A percentile compares a stretch with the other conserved stretches of the same genome.
Conservation (phyloP, 345 rosid species). For the Eutrema yunnanense region DNA sequence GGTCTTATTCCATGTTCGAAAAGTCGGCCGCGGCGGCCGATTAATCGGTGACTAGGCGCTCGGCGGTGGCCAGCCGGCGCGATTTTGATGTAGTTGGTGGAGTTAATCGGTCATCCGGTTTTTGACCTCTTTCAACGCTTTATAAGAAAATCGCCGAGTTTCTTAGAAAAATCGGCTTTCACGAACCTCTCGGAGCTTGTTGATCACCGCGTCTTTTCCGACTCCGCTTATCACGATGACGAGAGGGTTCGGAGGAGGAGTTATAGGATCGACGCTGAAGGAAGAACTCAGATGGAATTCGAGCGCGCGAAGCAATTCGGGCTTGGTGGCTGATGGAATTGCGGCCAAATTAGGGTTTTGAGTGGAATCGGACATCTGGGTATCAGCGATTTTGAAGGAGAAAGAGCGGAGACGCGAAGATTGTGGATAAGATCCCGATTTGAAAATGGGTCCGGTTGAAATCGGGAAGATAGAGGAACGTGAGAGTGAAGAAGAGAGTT, state of each 20-base stretch:
- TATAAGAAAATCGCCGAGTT: too few species aligned
- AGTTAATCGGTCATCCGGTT: too few species aligned
- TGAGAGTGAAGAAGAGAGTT: slow-evolving; percentile 33
- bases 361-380: slow-evolving; percentile 28
- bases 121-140: too few species aligned
- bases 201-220: slow-evolving; percentile 87
- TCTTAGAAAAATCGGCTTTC: slow-evolving; percentile 5
- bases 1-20: too few species aligned
- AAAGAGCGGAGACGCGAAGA: slow-evolving; percentile 24
- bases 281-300: slow-evolving; percentile 57
- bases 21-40: too few species aligned
- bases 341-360: slow-evolving; percentile 17
- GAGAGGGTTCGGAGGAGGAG: slow-evolving; percentile 47
- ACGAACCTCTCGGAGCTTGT: slow-evolving; percentile 47
- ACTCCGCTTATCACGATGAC: slow-evolving; percentile 80
- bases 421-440: slow-evolving; percentile 10
- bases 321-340: slow-evolving; percentile 31
- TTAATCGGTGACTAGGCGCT: too few species aligned
- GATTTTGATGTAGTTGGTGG: too few species aligned
- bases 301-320: slow-evolving; percentile 58
- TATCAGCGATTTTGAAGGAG: slow-evolving; percentile 38
- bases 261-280: slow-evolving; percentile 38
- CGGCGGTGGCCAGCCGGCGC: too few species aligned
- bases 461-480: slow-evolving; percentile 15
- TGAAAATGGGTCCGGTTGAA: slow-evolving; percentile 15